Evolutionary conservation across 2,329 filamentous ascomycete genomes (phyloP), one percentile per base, ranked within the genome.

Genomic region (Alternaria ventricosa): DNA sequence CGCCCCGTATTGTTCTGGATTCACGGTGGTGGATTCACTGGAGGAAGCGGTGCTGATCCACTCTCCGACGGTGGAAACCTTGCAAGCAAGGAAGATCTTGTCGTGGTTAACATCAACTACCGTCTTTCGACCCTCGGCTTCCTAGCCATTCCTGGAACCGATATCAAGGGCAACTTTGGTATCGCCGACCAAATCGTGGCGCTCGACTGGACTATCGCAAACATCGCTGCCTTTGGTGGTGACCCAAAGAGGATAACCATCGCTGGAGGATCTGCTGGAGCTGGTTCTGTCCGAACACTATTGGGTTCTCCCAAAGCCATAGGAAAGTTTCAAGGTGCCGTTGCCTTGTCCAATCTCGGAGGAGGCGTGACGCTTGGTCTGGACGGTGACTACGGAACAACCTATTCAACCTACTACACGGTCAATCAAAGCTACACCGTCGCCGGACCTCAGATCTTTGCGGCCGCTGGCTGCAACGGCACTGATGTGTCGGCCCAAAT

Each of bases 91-190:
- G 87, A 87, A 22, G 87, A 89, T 64, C 82, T 89, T 18, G 85
- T 90, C 0, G 82, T 88, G 4, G 87, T 90, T 5, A 77, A 78
- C 8, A 86, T 89, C 78, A 89, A 89, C 77, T 89, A 89, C 74
- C 85, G 88, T 9, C 77, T 89, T 4, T 83, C 82, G 0, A 87
- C 86, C 0, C 80, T 89, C 0, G 88, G 88, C 0, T 89, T 88
- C 68, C 77, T 89, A 0, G 87, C 87, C 1, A 80, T 88, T 8
- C 82, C 84, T 5, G 84, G 87, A 20, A 87, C 87, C 4, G 75
- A 81, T 6, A 82, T 85, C 51, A 87, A 85, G 36, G 87, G 85
- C 1, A 87, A 87, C 65, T 86, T 81, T 65, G 85, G 85, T 3
- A 82, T 87, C 51, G 81, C 78, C 7, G 85, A 87, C 62, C 85